Percentiles rank a stretch among this genome's conserved stretches.
Evolutionary conservation across 2,329 filamentous ascomycete species (phyloP).

Genomic region (Colletotrichum melonis): DNA sequence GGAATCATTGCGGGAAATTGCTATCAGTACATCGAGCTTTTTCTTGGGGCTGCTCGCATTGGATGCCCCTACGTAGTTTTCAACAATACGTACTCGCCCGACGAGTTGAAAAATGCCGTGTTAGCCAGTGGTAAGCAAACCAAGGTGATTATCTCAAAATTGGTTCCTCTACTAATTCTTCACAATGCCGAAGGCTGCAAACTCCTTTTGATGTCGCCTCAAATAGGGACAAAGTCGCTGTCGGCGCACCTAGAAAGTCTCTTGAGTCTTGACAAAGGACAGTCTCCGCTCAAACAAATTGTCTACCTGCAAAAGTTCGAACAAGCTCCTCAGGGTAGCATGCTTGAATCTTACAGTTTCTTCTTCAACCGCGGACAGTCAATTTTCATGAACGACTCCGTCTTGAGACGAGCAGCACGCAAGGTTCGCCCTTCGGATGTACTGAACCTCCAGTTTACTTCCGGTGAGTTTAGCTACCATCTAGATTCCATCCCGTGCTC

Average conservation of each 20-base stretch:
- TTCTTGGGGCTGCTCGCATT: background rate
- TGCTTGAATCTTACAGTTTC: background rate
- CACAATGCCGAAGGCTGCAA: background rate
- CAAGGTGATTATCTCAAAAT: too few relatives aligned
- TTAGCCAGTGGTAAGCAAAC: background rate
- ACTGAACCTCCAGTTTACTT: background rate
- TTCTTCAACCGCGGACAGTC: background rate
- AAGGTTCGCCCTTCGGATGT: background rate
- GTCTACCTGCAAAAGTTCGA: too few relatives aligned
- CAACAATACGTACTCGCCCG: background rate
- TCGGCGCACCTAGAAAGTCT: background rate
- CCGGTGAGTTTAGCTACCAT: background rate
- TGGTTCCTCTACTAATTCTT: too few relatives aligned
- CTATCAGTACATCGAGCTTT: background rate
- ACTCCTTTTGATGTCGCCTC: background rate
- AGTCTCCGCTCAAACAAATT: too few relatives aligned
- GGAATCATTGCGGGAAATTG: background rate
- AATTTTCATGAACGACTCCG: background rate
- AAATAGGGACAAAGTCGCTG: background rate
- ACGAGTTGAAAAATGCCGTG: background rate
- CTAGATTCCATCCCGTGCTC: too few relatives aligned
- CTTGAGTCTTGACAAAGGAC: background rate
- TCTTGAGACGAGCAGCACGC: constrained; percentile 54
- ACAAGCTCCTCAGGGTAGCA: background rate
- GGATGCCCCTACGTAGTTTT: background rate